Percentiles rank a stretch among this genome's conserved stretches.
Conservation (phyloP, 1,284 basidiomycete species). For the Heterobasidion occidentale region DNA sequence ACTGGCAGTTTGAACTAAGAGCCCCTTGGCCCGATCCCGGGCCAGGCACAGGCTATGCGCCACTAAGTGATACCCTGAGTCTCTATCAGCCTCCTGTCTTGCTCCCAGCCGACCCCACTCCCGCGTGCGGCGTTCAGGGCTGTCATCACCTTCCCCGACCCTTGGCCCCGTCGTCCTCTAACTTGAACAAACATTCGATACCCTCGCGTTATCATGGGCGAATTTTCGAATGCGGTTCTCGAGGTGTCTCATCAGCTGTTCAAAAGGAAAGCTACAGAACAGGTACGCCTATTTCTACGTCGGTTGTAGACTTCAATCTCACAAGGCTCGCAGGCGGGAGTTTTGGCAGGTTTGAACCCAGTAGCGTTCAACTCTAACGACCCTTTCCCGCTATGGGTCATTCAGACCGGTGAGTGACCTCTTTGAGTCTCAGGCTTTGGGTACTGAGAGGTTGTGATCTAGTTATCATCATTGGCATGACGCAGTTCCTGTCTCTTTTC, state of each 20-base stretch:
- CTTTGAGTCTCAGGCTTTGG: background rate
- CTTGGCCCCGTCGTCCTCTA: too few relatives aligned
- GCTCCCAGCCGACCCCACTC: too few relatives aligned
- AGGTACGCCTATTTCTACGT: conserved; percentile 26
- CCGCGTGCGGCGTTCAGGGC: too few relatives aligned
- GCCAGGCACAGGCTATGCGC: too few relatives aligned
- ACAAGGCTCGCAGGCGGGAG: conserved; percentile 34
- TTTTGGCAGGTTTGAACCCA: conserved; percentile 65
- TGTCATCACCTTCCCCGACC: too few relatives aligned
- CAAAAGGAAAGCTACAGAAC: conserved; percentile 30
- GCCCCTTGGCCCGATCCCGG: too few relatives aligned
- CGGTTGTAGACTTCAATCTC: background rate
- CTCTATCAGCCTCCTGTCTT: too few relatives aligned
- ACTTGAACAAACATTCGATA: too few relatives aligned
- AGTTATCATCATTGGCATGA: conserved; percentile 71
- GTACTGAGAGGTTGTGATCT: conserved; percentile 11
- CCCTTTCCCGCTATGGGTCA: conserved; percentile 80
- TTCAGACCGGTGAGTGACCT: conserved; percentile 52
- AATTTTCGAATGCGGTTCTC: conserved; percentile 28
- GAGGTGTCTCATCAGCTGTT: conserved; percentile 25
- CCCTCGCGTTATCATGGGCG: conserved; percentile 26
- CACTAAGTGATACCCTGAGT: too few relatives aligned
- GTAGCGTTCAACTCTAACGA: conserved; percentile 48
- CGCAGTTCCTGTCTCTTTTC: conserved; percentile 58
- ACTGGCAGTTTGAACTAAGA: too few relatives aligned